Evolutionary conservation across 257 asterid genomes (phyloP).

Genomic region (Schizonepeta tenuifolia): DNA sequence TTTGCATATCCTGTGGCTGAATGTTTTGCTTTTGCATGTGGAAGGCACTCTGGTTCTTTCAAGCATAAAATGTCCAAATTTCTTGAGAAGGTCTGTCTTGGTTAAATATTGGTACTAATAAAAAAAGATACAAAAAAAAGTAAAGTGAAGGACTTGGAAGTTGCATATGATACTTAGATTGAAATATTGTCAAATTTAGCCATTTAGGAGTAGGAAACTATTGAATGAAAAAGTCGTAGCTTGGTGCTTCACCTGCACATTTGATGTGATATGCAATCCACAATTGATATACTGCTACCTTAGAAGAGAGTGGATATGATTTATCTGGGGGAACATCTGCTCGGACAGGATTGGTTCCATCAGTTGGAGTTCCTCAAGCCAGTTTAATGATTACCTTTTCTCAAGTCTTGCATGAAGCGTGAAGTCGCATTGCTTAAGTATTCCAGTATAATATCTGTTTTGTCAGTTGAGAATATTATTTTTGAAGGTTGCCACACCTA

Average conservation of each 20-base stretch:
- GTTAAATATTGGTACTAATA: not conserved
- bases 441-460: not conserved
- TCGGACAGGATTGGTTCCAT: not conserved
- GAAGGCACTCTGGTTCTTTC: not conserved
- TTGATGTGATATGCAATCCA: slow-evolving; percentile 3
- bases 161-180: not conserved
- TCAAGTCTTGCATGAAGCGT: not conserved
- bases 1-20: not conserved
- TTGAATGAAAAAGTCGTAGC: not conserved
- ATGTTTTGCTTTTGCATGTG: slow-evolving; percentile 15
- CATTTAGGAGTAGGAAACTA: not conserved
- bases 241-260: slow-evolving; percentile 1
- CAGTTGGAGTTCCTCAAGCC: not conserved
- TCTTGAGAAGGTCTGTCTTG: not conserved
- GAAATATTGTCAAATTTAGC: not conserved
- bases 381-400: not conserved
- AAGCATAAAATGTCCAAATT: not conserved
- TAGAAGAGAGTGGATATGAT: slow-evolving; percentile 9
- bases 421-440: not conserved
- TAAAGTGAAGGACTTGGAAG: slow-evolving; percentile 2
- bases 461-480: not conserved
- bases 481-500: not conserved
- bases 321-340: not conserved
- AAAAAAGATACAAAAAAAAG: not conserved
- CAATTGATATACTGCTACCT: not conserved